Percentiles rank a stretch among this genome's conserved stretches.
Evolutionary conservation across 495 filamentous ascomycete genomes (phyloP).

Genomic region (Podospora bellae-mahoneyi): DNA sequence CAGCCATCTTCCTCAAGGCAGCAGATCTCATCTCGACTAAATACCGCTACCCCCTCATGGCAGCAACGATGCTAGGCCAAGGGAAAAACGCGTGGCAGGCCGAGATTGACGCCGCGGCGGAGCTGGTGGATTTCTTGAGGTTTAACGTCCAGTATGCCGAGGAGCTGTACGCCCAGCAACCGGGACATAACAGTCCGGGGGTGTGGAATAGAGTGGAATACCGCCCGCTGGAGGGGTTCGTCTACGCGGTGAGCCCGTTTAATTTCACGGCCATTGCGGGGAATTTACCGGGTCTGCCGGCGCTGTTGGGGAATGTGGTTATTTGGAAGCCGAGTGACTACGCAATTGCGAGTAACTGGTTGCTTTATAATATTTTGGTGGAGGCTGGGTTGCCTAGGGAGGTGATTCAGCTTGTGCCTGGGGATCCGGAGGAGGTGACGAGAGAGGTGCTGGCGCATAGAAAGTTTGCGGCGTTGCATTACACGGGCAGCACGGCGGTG

Average conservation of each 20-base stretch:
- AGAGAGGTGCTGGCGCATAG: constrained; percentile 62
- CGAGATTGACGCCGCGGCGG: constrained; percentile 91
- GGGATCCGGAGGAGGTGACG: constrained; percentile 71
- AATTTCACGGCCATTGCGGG: constrained; percentile 87
- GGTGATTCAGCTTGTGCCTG: constrained; percentile 81
- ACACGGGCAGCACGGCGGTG: constrained; percentile 75
- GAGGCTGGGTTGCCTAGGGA: constrained; percentile 77
- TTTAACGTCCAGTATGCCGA: constrained; percentile 89
- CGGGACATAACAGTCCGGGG: constrained; percentile 67
- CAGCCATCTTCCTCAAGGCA: constrained; percentile 91
- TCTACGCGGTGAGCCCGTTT: constrained; percentile 83
- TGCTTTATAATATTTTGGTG: constrained; percentile 81
- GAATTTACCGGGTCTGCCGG: constrained; percentile 69
- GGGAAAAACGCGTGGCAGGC: constrained; percentile 97
- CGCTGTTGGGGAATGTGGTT: constrained; percentile 81
- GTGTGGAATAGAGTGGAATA: constrained; percentile 85
- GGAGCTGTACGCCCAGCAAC: constrained; percentile 82
- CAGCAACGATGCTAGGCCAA: constrained; percentile 88
- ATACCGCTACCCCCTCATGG: constrained; percentile 91
- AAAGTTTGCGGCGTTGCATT: constrained; percentile 75
- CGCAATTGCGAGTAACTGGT: constrained; percentile 67
- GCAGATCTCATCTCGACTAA: constrained; percentile 84
- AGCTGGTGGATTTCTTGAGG: constrained; percentile 85
- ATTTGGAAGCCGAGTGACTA: constrained; percentile 85
- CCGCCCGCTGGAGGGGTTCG: constrained; percentile 79